Percentiles rank a stretch among this genome's conserved stretches.
These are phyloP conservation scores for Chionographis japonica DNA, from an alignment of 106 monocot genomes.

Conservation along the genomic window DNA sequence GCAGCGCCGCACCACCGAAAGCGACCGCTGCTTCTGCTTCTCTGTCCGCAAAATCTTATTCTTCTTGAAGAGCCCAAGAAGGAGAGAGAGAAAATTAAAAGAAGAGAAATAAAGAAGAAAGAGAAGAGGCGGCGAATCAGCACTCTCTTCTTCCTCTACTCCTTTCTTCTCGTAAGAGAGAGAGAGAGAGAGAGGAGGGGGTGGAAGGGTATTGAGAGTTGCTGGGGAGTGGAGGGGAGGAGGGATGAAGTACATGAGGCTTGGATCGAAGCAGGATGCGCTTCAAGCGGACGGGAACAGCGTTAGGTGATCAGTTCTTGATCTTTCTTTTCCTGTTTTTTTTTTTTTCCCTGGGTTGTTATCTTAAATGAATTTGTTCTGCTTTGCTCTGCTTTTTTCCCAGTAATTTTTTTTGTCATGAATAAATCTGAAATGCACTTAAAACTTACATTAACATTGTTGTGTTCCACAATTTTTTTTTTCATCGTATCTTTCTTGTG, in stretches of 20 bases:
- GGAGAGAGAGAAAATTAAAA: not conserved
- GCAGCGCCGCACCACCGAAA: constrained; percentile 22
- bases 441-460: no score
- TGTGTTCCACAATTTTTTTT: no score
- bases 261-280: constrained; percentile 17
- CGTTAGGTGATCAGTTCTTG: constrained; percentile 4
- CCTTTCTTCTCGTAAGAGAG: no score
- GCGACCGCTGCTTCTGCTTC: constrained; percentile 10
- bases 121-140: not conserved
- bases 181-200: not conserved
- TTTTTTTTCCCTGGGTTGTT: no score
- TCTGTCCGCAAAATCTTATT: not conserved
- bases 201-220: not conserved
- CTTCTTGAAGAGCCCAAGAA: not conserved
- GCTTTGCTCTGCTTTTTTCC: no score
- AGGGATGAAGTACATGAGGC: constrained; percentile 22
- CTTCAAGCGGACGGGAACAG: constrained; percentile 6
- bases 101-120: not conserved
- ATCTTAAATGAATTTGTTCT: no score
- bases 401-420: no score
- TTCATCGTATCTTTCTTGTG: no score
- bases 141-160: no score
- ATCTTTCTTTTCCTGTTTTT: no score
- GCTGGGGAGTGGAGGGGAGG: not conserved
- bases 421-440: no score